Base-by-base conservation (phyloP, 306 rosid species). In the Gynostemma pentaphyllum region DNA sequence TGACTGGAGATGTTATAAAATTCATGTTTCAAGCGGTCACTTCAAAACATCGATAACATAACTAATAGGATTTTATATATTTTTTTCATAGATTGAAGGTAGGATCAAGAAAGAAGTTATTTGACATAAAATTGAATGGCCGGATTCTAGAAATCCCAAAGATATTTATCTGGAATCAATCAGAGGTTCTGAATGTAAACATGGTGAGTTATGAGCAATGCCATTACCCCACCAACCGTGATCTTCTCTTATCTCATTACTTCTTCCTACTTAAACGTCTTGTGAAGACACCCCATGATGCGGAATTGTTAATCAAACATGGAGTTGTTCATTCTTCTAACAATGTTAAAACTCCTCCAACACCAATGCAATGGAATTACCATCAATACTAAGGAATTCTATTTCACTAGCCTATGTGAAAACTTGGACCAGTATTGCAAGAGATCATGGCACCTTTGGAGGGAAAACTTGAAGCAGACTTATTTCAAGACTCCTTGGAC, bases 161-260 rank as follows among this genome's bases (percentile, higher is more conserved):
- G 8, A 6, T 78, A 11, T 3, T 42, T 26, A 41, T 70, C 5
- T 2, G 50, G 47, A 66, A 27, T 2, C 3, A 5, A 0, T 61
- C 80, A 5, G 79, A 72, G 45, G 13, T 50, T 0, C 2, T 22
- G 15, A 9, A 70, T 3, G 41, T 76, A 6, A 78, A 77, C 26
- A 12, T 78, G 13, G 3, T 79, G 4, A 80, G 73, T 5, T 77
- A 42, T 52, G 88, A 82, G 68, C 64, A 68, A 12, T 59, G 68
- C n/a, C 70, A 76, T 54, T 29, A 2, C 42, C 15, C 0, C 72
- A 28, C 72, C 72, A 34, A 11, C 70, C 5, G 47, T 14, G 51
- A 15, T 79, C 30, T 29, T 79, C 2, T 40, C 67, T 45, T 26
- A n/a, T 55, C 70, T 80, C 2, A 51, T 80, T 30, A 36, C 63